A percentile compares a stretch with the other conserved stretches of the same genome.
phyloP scores from a whole-genome alignment of 2,329 filamentous ascomycete species.

The Pestalotiopsis sp. region DNA sequence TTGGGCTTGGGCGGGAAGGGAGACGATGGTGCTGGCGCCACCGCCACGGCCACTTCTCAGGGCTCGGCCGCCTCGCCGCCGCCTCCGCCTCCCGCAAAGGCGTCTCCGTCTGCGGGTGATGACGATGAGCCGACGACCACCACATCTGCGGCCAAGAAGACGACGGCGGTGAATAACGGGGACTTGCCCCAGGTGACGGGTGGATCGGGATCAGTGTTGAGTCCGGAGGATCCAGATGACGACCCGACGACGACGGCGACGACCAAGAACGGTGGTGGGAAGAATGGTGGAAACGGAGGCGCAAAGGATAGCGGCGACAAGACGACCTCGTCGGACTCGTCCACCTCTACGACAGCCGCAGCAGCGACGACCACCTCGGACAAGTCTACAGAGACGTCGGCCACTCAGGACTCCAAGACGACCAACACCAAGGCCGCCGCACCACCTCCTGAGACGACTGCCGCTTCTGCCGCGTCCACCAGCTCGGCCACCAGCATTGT shows the following conservation, averaged over 20 bases:
- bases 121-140: neutral
- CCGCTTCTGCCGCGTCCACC: neutral
- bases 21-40: slow-evolving; percentile 6
- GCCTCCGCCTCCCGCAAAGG: neutral
- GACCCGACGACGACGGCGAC: neutral
- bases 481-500: neutral
- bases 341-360: neutral
- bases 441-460: neutral
- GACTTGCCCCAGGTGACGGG: slow-evolving; percentile 1
- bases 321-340: neutral
- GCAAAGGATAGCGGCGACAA: neutral
- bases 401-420: neutral
- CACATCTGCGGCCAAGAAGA: neutral
- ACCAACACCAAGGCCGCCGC: neutral
- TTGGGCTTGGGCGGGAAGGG: slow-evolving; percentile 11
- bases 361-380: neutral
- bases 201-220: slow-evolving; percentile 5
- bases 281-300: neutral
- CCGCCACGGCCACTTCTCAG: neutral
- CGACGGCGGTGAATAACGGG: neutral
- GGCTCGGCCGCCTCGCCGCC: neutral
- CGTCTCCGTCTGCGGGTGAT: neutral
- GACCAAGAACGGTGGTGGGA: neutral
- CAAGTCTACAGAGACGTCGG: neutral
- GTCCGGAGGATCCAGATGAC: slow-evolving; percentile 10